Evolutionary conservation across 1,284 basidiomycete species (phyloP).

Genomic region (Ustilago crameri): DNA sequence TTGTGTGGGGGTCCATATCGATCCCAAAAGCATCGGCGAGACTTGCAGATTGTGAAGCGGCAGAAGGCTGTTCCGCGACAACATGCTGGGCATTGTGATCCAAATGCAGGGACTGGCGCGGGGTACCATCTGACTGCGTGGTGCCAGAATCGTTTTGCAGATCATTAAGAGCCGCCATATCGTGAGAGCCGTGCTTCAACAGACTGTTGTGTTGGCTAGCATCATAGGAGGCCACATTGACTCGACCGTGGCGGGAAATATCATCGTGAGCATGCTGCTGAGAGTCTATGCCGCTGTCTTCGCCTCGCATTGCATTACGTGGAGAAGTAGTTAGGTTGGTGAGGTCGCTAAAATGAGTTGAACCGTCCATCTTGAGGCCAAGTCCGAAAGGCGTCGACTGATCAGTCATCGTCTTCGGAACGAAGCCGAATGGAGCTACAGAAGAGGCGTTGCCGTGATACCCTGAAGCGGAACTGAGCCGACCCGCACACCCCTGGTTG

Average conservation of each 20-base stretch:
- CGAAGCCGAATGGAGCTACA: neutral
- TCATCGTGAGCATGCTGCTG: slow-evolving; percentile 1
- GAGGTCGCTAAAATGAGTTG: slow-evolving; percentile 36
- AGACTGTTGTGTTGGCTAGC: slow-evolving; percentile 16
- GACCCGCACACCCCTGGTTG: neutral
- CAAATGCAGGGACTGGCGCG: slow-evolving; percentile 4
- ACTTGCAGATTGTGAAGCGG: slow-evolving; percentile 2
- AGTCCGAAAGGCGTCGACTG: slow-evolving; percentile 18
- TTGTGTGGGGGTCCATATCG: slow-evolving; percentile 5
- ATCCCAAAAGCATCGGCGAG: slow-evolving; percentile 20
- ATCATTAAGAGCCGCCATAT: slow-evolving; percentile 6
- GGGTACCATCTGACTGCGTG: neutral
- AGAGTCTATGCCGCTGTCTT: neutral
- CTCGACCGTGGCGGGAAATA: slow-evolving; percentile 3
- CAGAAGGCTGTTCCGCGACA: neutral
- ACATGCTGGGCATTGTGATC: slow-evolving; percentile 1
- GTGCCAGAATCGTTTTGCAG: neutral
- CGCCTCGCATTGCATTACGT: slow-evolving; percentile 3
- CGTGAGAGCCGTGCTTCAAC: slow-evolving; percentile 15
- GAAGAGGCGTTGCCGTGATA: neutral
- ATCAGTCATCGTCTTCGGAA: slow-evolving; percentile 12
- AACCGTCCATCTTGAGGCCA: slow-evolving; percentile 24
- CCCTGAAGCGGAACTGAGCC: neutral
- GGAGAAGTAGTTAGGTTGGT: slow-evolving; percentile 24
- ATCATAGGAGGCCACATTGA: slow-evolving; percentile 10